Evolutionary conservation across 371 early-diverging fungal species (phyloP), one percentile per base, ranked within the genome.

Genomic region (Actinomucor elegans): DNA sequence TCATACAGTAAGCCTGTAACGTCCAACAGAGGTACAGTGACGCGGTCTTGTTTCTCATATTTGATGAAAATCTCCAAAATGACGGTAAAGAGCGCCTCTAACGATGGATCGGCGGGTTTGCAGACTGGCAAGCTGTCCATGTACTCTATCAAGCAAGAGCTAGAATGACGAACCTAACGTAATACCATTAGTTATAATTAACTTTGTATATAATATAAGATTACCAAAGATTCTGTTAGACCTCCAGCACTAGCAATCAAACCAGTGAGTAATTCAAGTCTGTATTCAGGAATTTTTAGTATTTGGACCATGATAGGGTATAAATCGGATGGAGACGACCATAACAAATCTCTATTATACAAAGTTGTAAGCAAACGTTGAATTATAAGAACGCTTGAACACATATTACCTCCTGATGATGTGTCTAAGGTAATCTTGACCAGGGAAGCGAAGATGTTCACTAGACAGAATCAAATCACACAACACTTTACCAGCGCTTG

Each of bases 211-310:
- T 34, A 38, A 3, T 29, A 34, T 42, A 6, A 12, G 24, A 61
- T 66, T 68, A 90, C 92, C 61, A 92, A 59, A 27, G 89, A 83
- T 62, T 92, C 94, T 2, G 90, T 84, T 43, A 91, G 55, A 5
- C 92, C 92, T 42, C 92, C 92, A 11, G 92, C 88, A 65, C 87
- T 86, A 17, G 89, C 64, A 24, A 90, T 76, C 8, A 91, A 57
- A 0, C 94, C 94, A 20, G 76, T 55, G 41, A 93, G 51, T 17
- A 90, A 51, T 14, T 80, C 78, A n/a, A 66, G 48, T 4, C 90
- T 69, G 54, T 86, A 89, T 52, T 64, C 80, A 3, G 77, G 66
- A 5, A 84, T 41, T 11, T 50, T 45, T 26, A 93, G 61, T 9
- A 88, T 47, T 33, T 71, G 67, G 0, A 83, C 80, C 68, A 92